Percentiles rank a stretch among this genome's conserved stretches.
Conservation (phyloP, 1,284 basidiomycete species). For the Austroboletus niveus region DNA sequence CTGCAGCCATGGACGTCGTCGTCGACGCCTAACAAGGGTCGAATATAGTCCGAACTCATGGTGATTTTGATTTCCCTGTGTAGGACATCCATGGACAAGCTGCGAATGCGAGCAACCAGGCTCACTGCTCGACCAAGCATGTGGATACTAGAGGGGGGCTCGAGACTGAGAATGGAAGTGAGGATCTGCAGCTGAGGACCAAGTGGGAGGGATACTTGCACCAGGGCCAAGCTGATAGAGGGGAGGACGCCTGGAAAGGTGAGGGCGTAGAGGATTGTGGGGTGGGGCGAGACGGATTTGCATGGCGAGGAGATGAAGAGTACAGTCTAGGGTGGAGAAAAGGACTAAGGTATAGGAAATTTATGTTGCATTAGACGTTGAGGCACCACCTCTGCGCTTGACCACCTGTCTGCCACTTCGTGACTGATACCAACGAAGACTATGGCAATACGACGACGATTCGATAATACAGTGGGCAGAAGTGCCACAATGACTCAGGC, state of each 20-base stretch:
- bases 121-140: conserved; percentile 64
- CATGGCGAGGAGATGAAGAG: no score
- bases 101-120: conserved; percentile 54
- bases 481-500: no score
- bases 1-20: conserved; percentile 49
- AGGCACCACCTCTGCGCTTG: not conserved
- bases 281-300: no score
- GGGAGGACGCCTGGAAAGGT: conserved; percentile 31
- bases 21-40: conserved; percentile 48
- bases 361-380: no score
- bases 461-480: no score
- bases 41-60: conserved; percentile 41
- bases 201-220: conserved; percentile 47
- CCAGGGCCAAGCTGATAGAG: conserved; percentile 36
- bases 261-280: no score
- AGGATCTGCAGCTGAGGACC: conserved; percentile 56
- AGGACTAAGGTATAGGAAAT: no score
- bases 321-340: conserved; percentile 11
- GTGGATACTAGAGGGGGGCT: conserved; percentile 48
- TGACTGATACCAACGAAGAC: no score
- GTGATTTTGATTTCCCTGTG: conserved; percentile 47
- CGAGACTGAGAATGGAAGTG: not conserved
- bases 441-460: no score
- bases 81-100: conserved; percentile 60
- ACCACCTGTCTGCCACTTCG: no score